Conservation (phyloP, 2,329 filamentous ascomycete species). For the Colletotrichum musicola region DNA sequence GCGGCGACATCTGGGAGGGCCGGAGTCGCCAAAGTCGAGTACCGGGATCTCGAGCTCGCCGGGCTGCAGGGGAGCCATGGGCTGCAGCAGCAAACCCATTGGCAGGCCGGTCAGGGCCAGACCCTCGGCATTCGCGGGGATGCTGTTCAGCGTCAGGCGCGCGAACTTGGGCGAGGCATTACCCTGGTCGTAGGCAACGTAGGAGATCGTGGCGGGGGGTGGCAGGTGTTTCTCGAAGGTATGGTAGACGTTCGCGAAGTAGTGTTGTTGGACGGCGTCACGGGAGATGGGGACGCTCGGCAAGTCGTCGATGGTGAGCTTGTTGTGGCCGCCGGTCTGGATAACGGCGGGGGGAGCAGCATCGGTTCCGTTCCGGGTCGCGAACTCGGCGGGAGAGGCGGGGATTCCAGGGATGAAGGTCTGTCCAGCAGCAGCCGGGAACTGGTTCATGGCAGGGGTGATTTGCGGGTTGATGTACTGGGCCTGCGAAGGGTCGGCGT, state of each 20-base stretch:
- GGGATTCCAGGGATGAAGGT: slow-evolving; percentile 48
- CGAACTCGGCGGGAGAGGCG: slow-evolving; percentile 43
- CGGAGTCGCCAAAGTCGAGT: slow-evolving; percentile 91
- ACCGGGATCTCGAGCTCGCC: slow-evolving; percentile 92
- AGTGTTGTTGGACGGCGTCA: slow-evolving; percentile 86
- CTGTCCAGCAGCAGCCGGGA: slow-evolving; percentile 69
- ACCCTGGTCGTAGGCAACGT: slow-evolving; percentile 94
- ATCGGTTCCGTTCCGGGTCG: slow-evolving; percentile 52
- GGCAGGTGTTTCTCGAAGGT: slow-evolving; percentile 96
- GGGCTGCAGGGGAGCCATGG: slow-evolving; percentile 83
- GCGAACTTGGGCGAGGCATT: slow-evolving; percentile 96
- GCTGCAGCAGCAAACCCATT: slow-evolving; percentile 89
- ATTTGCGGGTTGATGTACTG: slow-evolving; percentile 61
- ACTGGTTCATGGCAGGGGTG: slow-evolving; percentile 66
- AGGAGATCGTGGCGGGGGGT: slow-evolving; percentile 88
- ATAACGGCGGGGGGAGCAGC: slow-evolving; percentile 59
- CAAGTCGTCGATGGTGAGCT: slow-evolving; percentile 91
- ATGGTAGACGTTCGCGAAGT: slow-evolving; percentile 88
- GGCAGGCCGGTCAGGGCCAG: slow-evolving; percentile 85
- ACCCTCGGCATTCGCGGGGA: slow-evolving; percentile 85
- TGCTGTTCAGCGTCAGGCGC: slow-evolving; percentile 91
- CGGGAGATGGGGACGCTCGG: slow-evolving; percentile 90
- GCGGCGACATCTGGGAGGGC: slow-evolving; percentile 90
- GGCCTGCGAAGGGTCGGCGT: slow-evolving; percentile 44
- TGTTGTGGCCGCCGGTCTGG: slow-evolving; percentile 75